These are phyloP conservation scores for Kluyveromyces sp. DNA, from an alignment of 1,139 yeast species.

Conservation along the genomic window DNA sequence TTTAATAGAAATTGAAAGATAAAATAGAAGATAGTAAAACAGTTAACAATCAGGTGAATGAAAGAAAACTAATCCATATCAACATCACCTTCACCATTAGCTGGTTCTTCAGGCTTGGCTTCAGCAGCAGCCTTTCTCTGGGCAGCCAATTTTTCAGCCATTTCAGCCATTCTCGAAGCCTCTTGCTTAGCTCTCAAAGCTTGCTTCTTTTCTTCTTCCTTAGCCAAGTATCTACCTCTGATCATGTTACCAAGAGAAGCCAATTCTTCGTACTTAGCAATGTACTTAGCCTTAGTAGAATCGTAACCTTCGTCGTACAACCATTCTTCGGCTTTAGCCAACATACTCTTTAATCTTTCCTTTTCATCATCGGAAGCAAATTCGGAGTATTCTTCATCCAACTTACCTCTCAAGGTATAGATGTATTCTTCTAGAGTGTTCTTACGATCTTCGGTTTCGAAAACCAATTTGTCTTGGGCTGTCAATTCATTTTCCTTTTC, in stretches of 20 bases:
- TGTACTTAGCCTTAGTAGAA: constrained; percentile 90
- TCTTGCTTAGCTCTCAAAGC: constrained; percentile 82
- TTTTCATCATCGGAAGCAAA: constrained; percentile 91
- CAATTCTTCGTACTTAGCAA: constrained; percentile 96
- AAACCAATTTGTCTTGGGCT: constrained; percentile 90
- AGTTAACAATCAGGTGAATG: neutral
- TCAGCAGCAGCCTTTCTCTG: constrained; percentile 46
- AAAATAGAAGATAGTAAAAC: no score
- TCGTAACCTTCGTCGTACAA: constrained; percentile 96
- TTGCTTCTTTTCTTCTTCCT: constrained; percentile 93
- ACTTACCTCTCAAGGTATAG: constrained; percentile 93
- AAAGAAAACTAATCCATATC: constrained; percentile 16
- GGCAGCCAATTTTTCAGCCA: constrained; percentile 88
- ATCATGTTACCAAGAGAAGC: constrained; percentile 91
- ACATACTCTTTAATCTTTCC: constrained; percentile 62
- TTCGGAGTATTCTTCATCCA: constrained; percentile 82
- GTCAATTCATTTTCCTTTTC: constrained; percentile 82
- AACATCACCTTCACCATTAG: constrained; percentile 19
- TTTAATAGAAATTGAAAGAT: no score
- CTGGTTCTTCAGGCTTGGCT: constrained; percentile 29
- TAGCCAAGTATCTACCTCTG: constrained; percentile 89
- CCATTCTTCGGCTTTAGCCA: constrained; percentile 94
- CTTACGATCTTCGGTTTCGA: constrained; percentile 98
- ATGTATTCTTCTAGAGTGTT: constrained; percentile 97
- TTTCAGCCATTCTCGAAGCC: constrained; percentile 76